Conservation (phyloP, 1,284 basidiomycete genomes). For the Ustilago esculenta region DNA sequence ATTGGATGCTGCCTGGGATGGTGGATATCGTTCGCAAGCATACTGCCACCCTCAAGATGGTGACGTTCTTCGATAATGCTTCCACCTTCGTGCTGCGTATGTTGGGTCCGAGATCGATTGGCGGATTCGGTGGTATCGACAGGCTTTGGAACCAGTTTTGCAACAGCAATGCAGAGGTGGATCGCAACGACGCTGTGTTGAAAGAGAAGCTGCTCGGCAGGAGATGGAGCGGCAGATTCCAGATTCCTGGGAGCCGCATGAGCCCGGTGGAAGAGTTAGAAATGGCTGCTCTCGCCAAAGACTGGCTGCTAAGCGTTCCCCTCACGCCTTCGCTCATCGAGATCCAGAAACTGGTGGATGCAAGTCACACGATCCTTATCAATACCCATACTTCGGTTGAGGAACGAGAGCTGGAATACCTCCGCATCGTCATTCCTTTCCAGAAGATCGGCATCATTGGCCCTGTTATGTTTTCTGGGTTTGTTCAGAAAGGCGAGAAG, state of each 20-base stretch:
- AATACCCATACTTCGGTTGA: conserved; percentile 8
- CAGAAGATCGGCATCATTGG: conserved; percentile 5
- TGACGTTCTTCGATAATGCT: conserved; percentile 12
- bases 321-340: conserved; percentile 12
- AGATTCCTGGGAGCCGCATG: conserved; percentile 8
- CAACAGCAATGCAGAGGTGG: conserved; percentile 1
- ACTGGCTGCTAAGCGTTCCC: conserved; percentile 8
- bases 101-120: conserved; percentile 6
- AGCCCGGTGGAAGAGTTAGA: conserved; percentile 1
- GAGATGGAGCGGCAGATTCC: background rate
- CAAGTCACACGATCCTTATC: conserved; percentile 8
- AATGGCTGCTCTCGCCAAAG: conserved; percentile 7
- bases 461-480: conserved; percentile 3
- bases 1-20: conserved; percentile 8
- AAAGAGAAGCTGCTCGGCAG: conserved; percentile 7
- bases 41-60: background rate
- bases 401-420: conserved; percentile 1
- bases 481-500: background rate
- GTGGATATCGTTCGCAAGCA: conserved; percentile 1
- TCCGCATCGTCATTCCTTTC: conserved; percentile 4
- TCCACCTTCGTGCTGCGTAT: conserved; percentile 6
- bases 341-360: conserved; percentile 11
- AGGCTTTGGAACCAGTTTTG: background rate
- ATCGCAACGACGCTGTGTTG: background rate
- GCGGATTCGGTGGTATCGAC: conserved; percentile 6